Evolutionary conservation across 2,329 filamentous ascomycete species (phyloP), one percentile per base, ranked within the genome.

Genomic region (Gnomoniopsis sp.): DNA sequence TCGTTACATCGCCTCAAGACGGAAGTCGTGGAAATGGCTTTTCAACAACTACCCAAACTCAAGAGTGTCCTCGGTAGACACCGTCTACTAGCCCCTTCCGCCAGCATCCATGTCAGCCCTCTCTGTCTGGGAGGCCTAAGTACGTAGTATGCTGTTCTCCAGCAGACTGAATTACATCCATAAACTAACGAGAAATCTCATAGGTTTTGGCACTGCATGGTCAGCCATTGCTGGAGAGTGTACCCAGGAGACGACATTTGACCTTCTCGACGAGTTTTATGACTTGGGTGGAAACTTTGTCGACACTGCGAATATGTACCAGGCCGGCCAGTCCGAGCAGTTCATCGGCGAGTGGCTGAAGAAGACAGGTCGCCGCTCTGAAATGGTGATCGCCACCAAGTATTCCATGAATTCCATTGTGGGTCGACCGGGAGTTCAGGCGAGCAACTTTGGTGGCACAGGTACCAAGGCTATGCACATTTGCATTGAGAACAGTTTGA

Each of bases 311-410:
- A 88, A 85, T 73, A 87, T 86, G 70, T 90, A 90, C 72, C 87
- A 88, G 65, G 73, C 77, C 56, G 77, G 75, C 62, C 78, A 87
- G 70, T 82, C 82, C 2, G 87, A 89, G 69, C 71, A 30, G 38
- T 88, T 87, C 83, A 75, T 91, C 58, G 88, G 88, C 38, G 85
- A 88, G 64, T 91, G 88, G 87, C 87, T 89, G 84, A 77, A 79
- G 65, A 79, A 79, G 61, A 80, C 85, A 11, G 77, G 79, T n/a
- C 83, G 83, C 60, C 81, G 88, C 23, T 87, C 89, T 64, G 77
- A 88, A 68, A 82, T 91, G 71, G 77, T 90, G 17, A 76, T 90
- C 55, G 86, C 88, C 1, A 90, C 87, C 57, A 91, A 91, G 68
- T 89, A 79, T 69, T 85, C 84, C 1, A 86, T 81, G 23, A 81